Base-by-base conservation (phyloP, 1,284 basidiomycete genomes). In the Sporisorium iseilematis-ciliati region DNA sequence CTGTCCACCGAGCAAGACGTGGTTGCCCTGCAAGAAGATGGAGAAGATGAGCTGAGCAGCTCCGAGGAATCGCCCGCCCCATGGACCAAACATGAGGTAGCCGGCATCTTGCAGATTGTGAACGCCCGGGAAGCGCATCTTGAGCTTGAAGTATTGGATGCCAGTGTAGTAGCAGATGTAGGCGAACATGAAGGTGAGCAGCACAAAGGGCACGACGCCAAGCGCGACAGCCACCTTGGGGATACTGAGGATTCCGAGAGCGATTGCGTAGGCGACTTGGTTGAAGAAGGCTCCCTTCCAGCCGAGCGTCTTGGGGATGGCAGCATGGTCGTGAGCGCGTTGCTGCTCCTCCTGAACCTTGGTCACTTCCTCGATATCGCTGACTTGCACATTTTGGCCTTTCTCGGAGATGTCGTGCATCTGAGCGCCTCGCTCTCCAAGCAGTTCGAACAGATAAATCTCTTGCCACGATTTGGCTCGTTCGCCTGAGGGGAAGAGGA, bases 91-190 rank as follows among this genome's bases (percentile, higher is more conserved):
- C 61, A 82, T 69, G 53, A 82, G 75, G 54, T 70, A 70, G 45
- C 80, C 80, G 26, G 72, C 80, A 35, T 82, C 78, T 60, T 80
- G 73, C 18, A 82, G 70, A 45, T 75, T 79, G 26, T 80, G 78
- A 1, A 82, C 62, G 56, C 79, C 79, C 4, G 80, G 80, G 55
- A 79, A 82, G 29, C 68, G 65, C 65, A 77, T 72, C 67, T 75
- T 75, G 58, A 82, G 65, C 48, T 68, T 68, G 50, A 55, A 79
- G 73, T 82, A 82, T 35, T 71, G 63, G 55, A 70, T 45, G 42
- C 78, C 80, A 12, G 60, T 73, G 68, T 79, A 82, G 40, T 35
- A 80, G 52, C 78, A 68, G 45, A 78, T 45, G 55, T 62, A 67
- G 49, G 66, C 64, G 48, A 82, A 82, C 55, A 82, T 43, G 46